Evolutionary conservation across 2,329 filamentous ascomycete genomes (phyloP).

Genomic region (Verticillium isaacii): DNA sequence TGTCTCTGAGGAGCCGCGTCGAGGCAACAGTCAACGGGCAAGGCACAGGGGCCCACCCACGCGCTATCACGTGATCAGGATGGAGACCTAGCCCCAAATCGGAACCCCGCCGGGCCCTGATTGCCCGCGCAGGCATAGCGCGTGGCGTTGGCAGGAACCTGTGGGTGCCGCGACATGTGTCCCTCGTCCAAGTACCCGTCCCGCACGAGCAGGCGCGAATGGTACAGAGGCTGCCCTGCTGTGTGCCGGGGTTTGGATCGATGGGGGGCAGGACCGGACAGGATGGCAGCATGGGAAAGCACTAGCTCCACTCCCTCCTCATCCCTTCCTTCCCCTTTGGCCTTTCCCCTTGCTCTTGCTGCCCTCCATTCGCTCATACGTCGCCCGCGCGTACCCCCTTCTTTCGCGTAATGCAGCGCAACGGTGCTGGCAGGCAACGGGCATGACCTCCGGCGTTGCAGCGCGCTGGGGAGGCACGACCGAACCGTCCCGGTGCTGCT

Average conservation of each 20-base stretch:
- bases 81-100: background rate
- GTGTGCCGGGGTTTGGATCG: background rate
- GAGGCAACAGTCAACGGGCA: background rate
- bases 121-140: background rate
- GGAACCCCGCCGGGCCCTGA: background rate
- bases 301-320: background rate
- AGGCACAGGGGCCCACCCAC: background rate
- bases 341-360: background rate
- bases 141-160: conserved; percentile 2
- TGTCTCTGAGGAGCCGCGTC: background rate
- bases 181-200: background rate
- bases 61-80: background rate
- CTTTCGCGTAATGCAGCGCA: background rate
- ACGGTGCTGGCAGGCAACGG: background rate
- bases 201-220: background rate
- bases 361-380: background rate
- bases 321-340: background rate
- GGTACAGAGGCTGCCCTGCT: background rate
- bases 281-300: background rate
- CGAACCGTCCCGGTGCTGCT: background rate
- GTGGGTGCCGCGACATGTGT: background rate
- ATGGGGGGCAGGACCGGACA: background rate
- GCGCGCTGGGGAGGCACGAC: background rate
- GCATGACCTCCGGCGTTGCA: background rate
- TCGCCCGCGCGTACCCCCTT: background rate